These are phyloP conservation scores for Curvularia eragrostidis DNA, from an alignment of 2,329 filamentous ascomycete species.

Conservation along the genomic window DNA sequence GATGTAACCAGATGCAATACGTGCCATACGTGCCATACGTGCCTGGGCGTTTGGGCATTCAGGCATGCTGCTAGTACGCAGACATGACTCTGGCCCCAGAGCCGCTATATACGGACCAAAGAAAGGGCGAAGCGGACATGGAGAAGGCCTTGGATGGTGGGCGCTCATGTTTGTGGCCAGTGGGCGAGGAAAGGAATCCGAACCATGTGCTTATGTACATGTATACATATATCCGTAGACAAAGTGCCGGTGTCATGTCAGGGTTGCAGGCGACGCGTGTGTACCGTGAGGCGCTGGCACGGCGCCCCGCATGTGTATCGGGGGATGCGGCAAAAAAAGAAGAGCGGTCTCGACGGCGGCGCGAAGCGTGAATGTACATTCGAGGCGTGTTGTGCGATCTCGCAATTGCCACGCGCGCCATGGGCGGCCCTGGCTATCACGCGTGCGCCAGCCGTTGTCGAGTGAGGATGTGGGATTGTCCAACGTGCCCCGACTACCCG, in stretches of 20 bases:
- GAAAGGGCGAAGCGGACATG: not conserved
- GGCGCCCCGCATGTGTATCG: not conserved
- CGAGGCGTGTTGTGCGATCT: not conserved
- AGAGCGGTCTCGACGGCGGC: not conserved
- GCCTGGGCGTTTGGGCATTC: conserved; percentile 1
- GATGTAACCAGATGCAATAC: not conserved
- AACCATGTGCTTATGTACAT: not conserved
- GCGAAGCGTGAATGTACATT: not conserved
- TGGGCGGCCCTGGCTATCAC: not conserved
- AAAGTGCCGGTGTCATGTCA: too few relatives aligned
- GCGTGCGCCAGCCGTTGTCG: conserved; percentile 2
- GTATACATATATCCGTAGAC: too few relatives aligned
- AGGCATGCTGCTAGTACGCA: not conserved
- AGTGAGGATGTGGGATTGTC: conserved; percentile 10
- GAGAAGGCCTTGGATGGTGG: not conserved
- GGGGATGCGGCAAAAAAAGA: not conserved
- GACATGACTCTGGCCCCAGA: not conserved
- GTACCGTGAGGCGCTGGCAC: too few relatives aligned
- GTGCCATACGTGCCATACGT: not conserved
- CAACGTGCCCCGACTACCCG: conserved; percentile 12
- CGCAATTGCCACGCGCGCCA: not conserved
- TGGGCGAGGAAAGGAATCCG: not conserved
- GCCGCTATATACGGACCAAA: not conserved
- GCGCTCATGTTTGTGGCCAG: not conserved
- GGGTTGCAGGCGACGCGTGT: not conserved